Evolutionary conservation across 129 eudicot species (phyloP).

Genomic region (Ambrosia artemisiifolia): DNA sequence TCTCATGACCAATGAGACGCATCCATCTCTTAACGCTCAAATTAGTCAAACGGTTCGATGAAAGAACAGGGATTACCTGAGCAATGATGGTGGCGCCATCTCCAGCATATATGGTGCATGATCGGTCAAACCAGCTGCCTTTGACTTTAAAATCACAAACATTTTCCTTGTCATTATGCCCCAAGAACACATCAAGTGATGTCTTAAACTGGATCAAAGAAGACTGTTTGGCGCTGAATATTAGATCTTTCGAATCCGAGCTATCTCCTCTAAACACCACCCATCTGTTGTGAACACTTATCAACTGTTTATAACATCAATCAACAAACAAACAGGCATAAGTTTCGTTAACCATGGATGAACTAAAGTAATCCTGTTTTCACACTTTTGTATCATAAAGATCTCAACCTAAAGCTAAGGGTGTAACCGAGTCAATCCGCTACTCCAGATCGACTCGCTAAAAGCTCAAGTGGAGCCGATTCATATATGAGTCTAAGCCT

Average conservation of each 20-base stretch:
- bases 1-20: background rate
- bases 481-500: too few species aligned
- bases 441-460: too few species aligned
- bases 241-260: slow-evolving; percentile 27
- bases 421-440: too few species aligned
- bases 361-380: too few species aligned
- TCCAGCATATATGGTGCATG: slow-evolving; percentile 34
- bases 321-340: background rate
- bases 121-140: slow-evolving; percentile 39
- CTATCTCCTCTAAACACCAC: slow-evolving; percentile 43
- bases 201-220: slow-evolving; percentile 37
- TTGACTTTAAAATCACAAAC: slow-evolving; percentile 40
- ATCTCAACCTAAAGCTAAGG: too few species aligned
- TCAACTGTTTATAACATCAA: slow-evolving; percentile 18
- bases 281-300: slow-evolving; percentile 38
- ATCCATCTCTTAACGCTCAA: background rate
- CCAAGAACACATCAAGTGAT: slow-evolving; percentile 33
- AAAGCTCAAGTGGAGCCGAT: too few species aligned
- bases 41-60: background rate
- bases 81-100: slow-evolving; percentile 33
- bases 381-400: too few species aligned
- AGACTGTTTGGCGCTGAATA: slow-evolving; percentile 31
- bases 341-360: background rate
- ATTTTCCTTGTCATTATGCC: slow-evolving; percentile 19
- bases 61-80: slow-evolving; percentile 24